Evolutionary conservation across 2,329 filamentous ascomycete species (phyloP).

Genomic region (Cercospora beticola): DNA sequence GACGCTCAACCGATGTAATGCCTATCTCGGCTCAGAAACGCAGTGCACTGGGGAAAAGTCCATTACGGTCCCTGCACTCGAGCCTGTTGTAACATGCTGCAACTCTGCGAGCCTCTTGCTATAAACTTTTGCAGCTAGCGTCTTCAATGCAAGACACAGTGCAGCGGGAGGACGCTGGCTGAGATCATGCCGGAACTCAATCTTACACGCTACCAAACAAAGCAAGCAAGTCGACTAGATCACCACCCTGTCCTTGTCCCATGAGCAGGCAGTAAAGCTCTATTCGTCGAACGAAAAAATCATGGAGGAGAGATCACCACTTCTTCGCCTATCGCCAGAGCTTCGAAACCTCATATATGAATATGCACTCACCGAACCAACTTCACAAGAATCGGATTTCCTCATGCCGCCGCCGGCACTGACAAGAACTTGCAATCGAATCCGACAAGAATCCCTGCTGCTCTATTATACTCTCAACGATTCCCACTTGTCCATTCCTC

Average conservation of each 20-base stretch:
- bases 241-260: not conserved
- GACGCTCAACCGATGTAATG: not conserved
- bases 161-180: not conserved
- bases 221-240: not conserved
- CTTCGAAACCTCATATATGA: slow-evolving; percentile 22
- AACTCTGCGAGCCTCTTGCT: not conserved
- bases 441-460: slow-evolving; percentile 25
- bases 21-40: not conserved
- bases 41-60: not conserved
- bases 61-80: not conserved
- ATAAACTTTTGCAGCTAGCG: not conserved
- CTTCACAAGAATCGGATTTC: not conserved
- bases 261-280: not conserved
- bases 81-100: not conserved
- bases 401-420: slow-evolving; percentile 3
- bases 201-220: not conserved
- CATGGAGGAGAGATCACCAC: slow-evolving; percentile 7
- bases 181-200: slow-evolving; percentile 14
- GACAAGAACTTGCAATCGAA: slow-evolving; percentile 18
- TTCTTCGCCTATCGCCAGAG: slow-evolving; percentile 17
- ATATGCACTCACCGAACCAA: slow-evolving; percentile 6
- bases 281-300: too few relatives aligned
- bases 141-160: not conserved
- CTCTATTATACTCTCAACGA: slow-evolving; percentile 26
- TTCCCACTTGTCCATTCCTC: slow-evolving; percentile 23